A percentile compares a stretch with the other conserved stretches of the same genome.
phyloP scores from a whole-genome alignment of 2,329 filamentous ascomycete genomes.

The Zasmidium cellare region DNA sequence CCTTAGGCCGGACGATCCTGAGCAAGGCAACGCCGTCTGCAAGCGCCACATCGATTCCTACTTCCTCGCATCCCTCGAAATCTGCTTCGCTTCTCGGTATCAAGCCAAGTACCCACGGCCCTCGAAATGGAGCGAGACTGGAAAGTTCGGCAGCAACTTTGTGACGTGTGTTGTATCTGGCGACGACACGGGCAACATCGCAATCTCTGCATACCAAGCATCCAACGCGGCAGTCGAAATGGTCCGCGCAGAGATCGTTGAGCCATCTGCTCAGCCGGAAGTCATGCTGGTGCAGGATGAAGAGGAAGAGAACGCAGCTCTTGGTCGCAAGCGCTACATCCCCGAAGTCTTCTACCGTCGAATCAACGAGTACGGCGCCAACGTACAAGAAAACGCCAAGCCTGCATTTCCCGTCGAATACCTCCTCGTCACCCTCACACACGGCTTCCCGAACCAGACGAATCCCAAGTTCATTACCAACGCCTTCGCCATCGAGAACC shows the following conservation, averaged over 20 bases:
- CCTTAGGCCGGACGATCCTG: conserved; percentile 66
- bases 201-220: conserved; percentile 88
- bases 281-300: conserved; percentile 95
- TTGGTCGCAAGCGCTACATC: conserved; percentile 77
- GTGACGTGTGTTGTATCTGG: conserved; percentile 96
- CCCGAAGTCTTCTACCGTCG: conserved; percentile 95
- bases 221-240: conserved; percentile 96
- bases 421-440: conserved; percentile 89
- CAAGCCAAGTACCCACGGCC: conserved; percentile 87
- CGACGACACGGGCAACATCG: conserved; percentile 83
- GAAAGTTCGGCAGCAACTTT: conserved; percentile 91
- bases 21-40: conserved; percentile 84
- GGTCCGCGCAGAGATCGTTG: conserved; percentile 91
- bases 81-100: conserved; percentile 82
- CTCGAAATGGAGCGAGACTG: conserved; percentile 96
- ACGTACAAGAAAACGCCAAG: conserved; percentile 96
- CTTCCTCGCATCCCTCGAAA: conserved; percentile 88
- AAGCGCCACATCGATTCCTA: conserved; percentile 96
- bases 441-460: conserved; percentile 72
- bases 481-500: conserved; percentile 85
- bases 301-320: conserved; percentile 71
- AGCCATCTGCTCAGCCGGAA: conserved; percentile 87
- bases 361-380: conserved; percentile 94
- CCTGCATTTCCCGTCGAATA: conserved; percentile 96
- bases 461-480: conserved; percentile 77